phyloP scores from a whole-genome alignment of 495 filamentous ascomycete genomes.

The Neurospora sp. region DNA sequence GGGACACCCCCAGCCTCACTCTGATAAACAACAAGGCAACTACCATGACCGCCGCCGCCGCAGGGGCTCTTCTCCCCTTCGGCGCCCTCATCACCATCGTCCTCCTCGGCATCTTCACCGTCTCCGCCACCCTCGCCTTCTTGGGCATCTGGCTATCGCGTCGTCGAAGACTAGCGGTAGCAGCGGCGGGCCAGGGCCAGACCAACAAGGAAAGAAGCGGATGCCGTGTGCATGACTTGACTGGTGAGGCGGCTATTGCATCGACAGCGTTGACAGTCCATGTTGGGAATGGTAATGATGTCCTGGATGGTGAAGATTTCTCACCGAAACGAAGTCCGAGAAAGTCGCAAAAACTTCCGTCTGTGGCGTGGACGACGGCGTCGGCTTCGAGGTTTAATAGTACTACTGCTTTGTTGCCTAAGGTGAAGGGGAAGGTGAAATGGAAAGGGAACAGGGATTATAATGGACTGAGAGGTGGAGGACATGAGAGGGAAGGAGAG shows the following conservation, averaged over 20 bases:
- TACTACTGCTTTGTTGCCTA: conserved; percentile 5
- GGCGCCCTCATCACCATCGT: conserved; percentile 8
- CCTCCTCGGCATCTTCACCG: conserved; percentile 6
- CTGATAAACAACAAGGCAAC: not conserved
- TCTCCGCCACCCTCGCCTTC: not conserved
- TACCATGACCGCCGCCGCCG: not conserved
- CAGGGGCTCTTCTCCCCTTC: conserved; percentile 1
- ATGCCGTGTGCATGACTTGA: not conserved
- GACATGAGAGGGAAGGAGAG: not conserved
- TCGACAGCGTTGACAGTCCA: not conserved
- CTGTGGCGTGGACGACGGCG: not conserved
- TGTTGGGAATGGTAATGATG: not conserved
- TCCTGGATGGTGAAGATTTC: not conserved
- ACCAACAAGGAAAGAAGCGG: not conserved
- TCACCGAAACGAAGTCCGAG: not conserved
- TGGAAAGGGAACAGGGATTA: not conserved
- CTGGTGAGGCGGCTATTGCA: not conserved
- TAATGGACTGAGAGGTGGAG: not conserved
- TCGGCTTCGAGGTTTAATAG: not conserved
- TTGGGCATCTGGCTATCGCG: conserved; percentile 10
- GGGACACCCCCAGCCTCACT: not conserved
- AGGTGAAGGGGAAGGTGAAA: not conserved
- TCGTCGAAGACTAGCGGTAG: not conserved
- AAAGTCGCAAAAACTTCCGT: conserved; percentile 1
- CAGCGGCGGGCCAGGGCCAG: not conserved